These are phyloP conservation scores for Alternaria gaisen DNA, from an alignment of 2,329 filamentous ascomycete genomes.

Conservation along the genomic window DNA sequence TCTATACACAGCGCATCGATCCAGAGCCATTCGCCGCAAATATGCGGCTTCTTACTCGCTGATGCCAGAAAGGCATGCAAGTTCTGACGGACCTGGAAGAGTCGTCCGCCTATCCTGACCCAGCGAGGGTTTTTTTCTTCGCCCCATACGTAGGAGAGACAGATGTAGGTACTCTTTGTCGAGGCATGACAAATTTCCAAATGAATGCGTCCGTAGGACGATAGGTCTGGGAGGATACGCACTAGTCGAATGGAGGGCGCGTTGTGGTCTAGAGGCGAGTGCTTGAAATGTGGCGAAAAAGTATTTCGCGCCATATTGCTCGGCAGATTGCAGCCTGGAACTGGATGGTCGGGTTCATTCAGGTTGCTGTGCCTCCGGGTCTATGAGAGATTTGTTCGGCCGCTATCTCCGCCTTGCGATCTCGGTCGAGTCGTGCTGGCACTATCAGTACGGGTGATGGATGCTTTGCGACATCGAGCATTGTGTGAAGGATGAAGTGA, in stretches of 20 bases:
- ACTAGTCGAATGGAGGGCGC: neutral
- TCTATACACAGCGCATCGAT: neutral
- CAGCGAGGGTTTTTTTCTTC: accelerated
- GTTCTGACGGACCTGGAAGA: neutral
- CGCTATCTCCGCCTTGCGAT: neutral
- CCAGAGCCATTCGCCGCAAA: neutral
- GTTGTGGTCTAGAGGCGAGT: neutral
- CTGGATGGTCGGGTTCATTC: neutral
- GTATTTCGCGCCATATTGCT: too few species aligned
- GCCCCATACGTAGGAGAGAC: neutral
- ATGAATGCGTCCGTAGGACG: neutral
- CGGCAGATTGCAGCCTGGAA: neutral
- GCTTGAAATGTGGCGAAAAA: too few species aligned
- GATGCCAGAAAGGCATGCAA: neutral
- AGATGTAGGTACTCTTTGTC: accelerated
- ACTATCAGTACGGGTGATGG: neutral
- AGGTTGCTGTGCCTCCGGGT: neutral
- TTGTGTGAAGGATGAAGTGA: neutral
- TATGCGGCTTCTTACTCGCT: neutral
- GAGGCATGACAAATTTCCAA: neutral
- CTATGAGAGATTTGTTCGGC: neutral
- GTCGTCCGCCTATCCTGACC: neutral
- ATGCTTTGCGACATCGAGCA: neutral
- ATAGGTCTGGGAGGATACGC: neutral
- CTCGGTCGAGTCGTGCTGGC: neutral